Conservation (phyloP, 1,284 basidiomycete species). For the Pterula multifida region DNA sequence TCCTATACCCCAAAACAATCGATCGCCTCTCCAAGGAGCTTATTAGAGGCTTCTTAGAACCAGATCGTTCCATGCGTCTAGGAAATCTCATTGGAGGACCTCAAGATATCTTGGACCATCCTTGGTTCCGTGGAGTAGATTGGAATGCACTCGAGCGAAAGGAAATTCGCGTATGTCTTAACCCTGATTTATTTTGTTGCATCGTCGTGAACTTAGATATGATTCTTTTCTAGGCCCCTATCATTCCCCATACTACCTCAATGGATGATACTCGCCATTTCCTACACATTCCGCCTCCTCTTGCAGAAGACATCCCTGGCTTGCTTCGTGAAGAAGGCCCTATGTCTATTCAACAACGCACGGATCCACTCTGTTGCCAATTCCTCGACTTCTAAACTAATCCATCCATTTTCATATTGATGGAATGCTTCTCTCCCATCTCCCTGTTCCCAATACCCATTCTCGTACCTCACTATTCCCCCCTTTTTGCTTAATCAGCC, state of each 20-base stretch:
- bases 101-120: slow-evolving; percentile 85
- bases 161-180: slow-evolving; percentile 53
- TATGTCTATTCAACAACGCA: slow-evolving; percentile 42
- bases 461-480: background rate
- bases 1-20: slow-evolving; percentile 89
- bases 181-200: no score
- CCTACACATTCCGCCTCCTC: slow-evolving; percentile 62
- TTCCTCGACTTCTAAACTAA: slow-evolving; percentile 57
- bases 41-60: slow-evolving; percentile 82
- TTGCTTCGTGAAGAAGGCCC: slow-evolving; percentile 49
- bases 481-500: background rate
- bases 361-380: slow-evolving; percentile 54
- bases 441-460: background rate
- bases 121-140: slow-evolving; percentile 92
- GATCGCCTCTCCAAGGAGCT: slow-evolving; percentile 65
- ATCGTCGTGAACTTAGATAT: background rate
- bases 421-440: background rate
- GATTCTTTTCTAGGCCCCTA: slow-evolving; percentile 48
- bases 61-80: slow-evolving; percentile 86
- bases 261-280: slow-evolving; percentile 75
- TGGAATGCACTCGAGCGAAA: slow-evolving; percentile 74
- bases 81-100: slow-evolving; percentile 93
- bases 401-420: background rate
- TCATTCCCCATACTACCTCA: slow-evolving; percentile 68
- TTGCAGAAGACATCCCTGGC: slow-evolving; percentile 67